Conservation (phyloP, 345 rosid species). For the sweet orange (Citrus sinensis) region DNA sequence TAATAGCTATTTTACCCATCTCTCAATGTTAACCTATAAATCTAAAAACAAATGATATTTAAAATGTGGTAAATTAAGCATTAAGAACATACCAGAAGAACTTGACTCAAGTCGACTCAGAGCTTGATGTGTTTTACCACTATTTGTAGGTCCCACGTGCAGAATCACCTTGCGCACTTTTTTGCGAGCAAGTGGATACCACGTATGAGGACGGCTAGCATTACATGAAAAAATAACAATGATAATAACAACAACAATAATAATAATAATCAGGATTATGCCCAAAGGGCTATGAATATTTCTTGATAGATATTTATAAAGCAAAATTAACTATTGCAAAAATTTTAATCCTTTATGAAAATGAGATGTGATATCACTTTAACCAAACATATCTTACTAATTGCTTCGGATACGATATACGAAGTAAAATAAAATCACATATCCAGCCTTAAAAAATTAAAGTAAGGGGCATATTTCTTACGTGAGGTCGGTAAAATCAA, state of each 20-base stretch:
- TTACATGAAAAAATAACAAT: background rate
- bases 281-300: background rate
- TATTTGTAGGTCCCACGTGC: slow-evolving; percentile 94
- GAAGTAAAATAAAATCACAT: background rate
- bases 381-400: too few relatives aligned
- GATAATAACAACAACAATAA: too few relatives aligned
- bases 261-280: background rate
- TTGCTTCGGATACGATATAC: background rate
- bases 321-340: background rate
- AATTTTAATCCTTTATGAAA: background rate
- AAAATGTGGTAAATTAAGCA: slow-evolving; percentile 2
- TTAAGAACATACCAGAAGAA: slow-evolving; percentile 57
- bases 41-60: background rate
- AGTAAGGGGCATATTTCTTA: slow-evolving; percentile 27
- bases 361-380: background rate
- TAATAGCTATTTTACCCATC: background rate
- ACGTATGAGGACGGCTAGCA: slow-evolving; percentile 72
- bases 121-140: slow-evolving; percentile 88
- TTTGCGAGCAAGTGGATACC: slow-evolving; percentile 84
- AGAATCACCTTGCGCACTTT: slow-evolving; percentile 75
- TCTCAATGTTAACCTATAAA: background rate
- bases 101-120: slow-evolving; percentile 70
- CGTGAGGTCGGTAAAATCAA: slow-evolving; percentile 85
- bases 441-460: background rate
- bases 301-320: background rate